A percentile compares a stretch with the other conserved stretches of the same genome.
phyloP scores from a whole-genome alignment of 805 yeast genomes.

The Sungouiozyma ichnusensis region DNA sequence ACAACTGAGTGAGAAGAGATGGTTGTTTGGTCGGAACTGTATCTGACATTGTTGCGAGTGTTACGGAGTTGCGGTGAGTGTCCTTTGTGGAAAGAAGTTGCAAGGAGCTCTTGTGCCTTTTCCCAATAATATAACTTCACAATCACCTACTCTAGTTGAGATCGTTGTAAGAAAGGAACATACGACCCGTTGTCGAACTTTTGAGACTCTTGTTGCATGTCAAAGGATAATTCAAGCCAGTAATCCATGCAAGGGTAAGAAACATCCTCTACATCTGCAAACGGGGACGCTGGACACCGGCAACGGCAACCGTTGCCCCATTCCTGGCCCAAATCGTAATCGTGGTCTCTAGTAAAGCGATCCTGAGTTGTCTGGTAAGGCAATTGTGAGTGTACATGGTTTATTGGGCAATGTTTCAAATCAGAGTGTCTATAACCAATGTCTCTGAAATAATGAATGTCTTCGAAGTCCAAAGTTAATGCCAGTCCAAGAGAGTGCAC shows the following conservation, averaged over 20 bases:
- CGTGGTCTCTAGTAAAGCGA: conserved; percentile 39
- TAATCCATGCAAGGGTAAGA: conserved; percentile 41
- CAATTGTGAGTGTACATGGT: conserved; percentile 27
- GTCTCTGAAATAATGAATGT: conserved; percentile 85
- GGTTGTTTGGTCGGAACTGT: not conserved
- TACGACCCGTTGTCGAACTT: not conserved
- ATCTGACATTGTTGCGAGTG: not conserved
- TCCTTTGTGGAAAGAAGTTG: not conserved
- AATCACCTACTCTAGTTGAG: not conserved
- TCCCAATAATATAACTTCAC: not conserved
- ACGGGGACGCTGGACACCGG: conserved; percentile 53
- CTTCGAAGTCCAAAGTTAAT: conserved; percentile 53
- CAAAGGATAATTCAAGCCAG: conserved; percentile 35
- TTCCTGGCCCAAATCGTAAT: conserved; percentile 29
- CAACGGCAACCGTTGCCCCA: conserved; percentile 80
- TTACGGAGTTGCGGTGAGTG: not conserved
- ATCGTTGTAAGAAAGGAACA: not conserved
- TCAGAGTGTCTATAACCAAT: conserved; percentile 82
- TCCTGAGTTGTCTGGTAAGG: conserved; percentile 5
- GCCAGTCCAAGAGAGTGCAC: conserved; percentile 83
- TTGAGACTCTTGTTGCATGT: conserved; percentile 3
- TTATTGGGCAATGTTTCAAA: conserved; percentile 68
- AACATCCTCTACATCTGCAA: conserved; percentile 45
- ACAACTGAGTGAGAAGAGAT: conserved; percentile 9
- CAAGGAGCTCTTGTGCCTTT: no score